These are phyloP conservation scores for Phytophthora litchii DNA, from an alignment of 352 stramenopile species.

Conservation along the genomic window DNA sequence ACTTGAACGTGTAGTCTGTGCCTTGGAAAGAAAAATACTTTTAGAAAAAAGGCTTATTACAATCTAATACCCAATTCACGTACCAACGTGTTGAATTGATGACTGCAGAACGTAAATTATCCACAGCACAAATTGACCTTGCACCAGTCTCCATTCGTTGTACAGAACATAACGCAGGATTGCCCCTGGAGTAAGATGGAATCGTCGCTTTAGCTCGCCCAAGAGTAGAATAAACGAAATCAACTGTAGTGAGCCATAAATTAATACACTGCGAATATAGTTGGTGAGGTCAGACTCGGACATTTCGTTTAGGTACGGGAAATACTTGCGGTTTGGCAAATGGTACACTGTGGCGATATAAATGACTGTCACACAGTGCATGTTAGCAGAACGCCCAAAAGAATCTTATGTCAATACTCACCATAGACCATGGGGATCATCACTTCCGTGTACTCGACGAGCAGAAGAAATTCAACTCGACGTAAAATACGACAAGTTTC, in stretches of 20 bases:
- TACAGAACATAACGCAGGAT: conserved; percentile 14
- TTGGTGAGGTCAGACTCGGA: conserved; percentile 11
- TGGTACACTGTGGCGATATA: conserved; percentile 39
- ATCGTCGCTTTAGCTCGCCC: conserved; percentile 21
- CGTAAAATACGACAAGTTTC: conserved; percentile 39
- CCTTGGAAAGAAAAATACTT: conserved; percentile 8
- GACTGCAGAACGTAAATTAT: conserved; percentile 41
- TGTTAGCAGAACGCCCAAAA: not conserved
- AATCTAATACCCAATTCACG: not conserved
- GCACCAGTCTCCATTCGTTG: conserved; percentile 33
- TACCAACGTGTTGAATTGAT: conserved; percentile 38
- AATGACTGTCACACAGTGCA: conserved; percentile 9
- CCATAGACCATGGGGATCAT: conserved; percentile 42
- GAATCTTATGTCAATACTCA: conserved; percentile 1
- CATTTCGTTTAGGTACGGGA: conserved; percentile 21
- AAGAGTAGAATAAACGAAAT: conserved; percentile 35
- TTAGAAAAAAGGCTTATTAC: not conserved
- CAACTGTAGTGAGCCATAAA: conserved; percentile 39
- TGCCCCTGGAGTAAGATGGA: conserved; percentile 29
- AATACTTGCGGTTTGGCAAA: conserved; percentile 38
- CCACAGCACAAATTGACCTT: conserved; percentile 42
- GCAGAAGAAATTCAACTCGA: conserved; percentile 37
- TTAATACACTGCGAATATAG: conserved; percentile 26
- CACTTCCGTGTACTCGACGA: conserved; percentile 45
- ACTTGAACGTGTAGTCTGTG: conserved; percentile 46